phyloP scores from a whole-genome alignment of 1,139 yeast genomes.

The Suhomyces yuchorum region DNA sequence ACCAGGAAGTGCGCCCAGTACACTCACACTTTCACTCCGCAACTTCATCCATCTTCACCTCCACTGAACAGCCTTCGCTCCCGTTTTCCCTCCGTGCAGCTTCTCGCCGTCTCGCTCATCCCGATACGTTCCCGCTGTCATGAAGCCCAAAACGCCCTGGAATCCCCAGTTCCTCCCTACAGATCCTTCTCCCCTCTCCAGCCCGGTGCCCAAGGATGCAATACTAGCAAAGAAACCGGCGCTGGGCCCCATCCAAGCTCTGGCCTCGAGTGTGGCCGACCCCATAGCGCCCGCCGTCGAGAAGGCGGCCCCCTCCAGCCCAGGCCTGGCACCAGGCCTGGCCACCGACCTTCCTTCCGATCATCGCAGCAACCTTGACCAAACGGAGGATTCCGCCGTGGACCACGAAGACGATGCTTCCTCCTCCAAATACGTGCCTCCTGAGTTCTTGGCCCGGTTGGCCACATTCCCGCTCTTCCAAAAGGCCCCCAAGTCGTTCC shows the following conservation, averaged over 20 bases:
- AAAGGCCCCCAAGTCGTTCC: slow-evolving; percentile 66
- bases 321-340: not conserved
- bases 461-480: slow-evolving; percentile 63
- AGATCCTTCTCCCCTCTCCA: slow-evolving; percentile 16
- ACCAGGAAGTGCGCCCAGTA: not conserved
- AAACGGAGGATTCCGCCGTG: slow-evolving; percentile 10
- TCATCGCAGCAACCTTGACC: slow-evolving; percentile 1
- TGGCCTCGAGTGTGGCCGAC: not conserved
- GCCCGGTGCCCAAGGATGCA: slow-evolving; percentile 7
- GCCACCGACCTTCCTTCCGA: not conserved
- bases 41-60: not conserved
- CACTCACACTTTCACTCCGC: not conserved
- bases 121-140: not conserved
- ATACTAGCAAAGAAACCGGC: not conserved
- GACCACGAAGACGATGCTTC: slow-evolving; percentile 10
- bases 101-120: not conserved
- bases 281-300: not conserved
- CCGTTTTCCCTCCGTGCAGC: not conserved
- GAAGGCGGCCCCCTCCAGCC: not conserved
- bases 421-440: slow-evolving; percentile 38
- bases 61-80: not conserved
- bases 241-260: not conserved
- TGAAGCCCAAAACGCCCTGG: slow-evolving; percentile 7
- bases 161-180: slow-evolving; percentile 14
- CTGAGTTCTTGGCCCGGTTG: slow-evolving; percentile 53